Base-by-base conservation (phyloP, 2,329 filamentous ascomycete genomes). In the Nemania sp. region DNA sequence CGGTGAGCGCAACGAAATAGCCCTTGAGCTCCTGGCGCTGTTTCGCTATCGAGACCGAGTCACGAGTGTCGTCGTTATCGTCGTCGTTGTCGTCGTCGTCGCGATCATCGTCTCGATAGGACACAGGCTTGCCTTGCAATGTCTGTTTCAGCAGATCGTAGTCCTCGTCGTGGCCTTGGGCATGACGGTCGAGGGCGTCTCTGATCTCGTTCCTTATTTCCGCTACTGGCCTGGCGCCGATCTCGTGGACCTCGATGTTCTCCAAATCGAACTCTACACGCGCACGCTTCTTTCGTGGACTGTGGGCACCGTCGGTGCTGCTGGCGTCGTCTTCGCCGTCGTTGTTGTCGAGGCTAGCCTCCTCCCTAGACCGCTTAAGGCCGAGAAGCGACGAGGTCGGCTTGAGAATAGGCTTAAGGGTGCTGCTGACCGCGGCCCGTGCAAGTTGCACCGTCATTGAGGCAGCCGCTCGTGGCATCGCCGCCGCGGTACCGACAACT, bases 1-100 rank as follows among this genome's bases (percentile, higher is more conserved):
- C 83, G 12, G 85, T 84, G 48, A 90, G 77, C n/a, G 86, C 86
- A 66, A 87, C 76, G 59, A 89, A 77, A 71, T 88, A 88, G 39
- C 80, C 78, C 65, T 84, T 81, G 49, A 88, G 77, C 66, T 87
- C 84, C 63, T 85, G 80, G n/a, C 70, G 71, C 58, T 70, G 69
- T 59, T 72, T 74, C 34, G 68, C 66, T 9, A 68, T 67, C 5
- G 72, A 63, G 12, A 66, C 62, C 1, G 80, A 79, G 66, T 80
- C n/a, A n/a, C n/a, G n/a, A n/a, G n/a, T n/a, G n/a, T n/a, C 68
- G 5, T 64, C 64, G 17, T 77, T 78, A 34, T 83, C 79, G 9
- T 83, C 79, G 29, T 81, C 80, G 39, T 81, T 80, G 40, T 79
- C 78, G 18, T 76, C 76, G 12, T 78, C 75, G 45, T 79, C 78